Base-by-base conservation (phyloP, 2,329 filamentous ascomycete genomes). In the Neofusicoccum laricinum region DNA sequence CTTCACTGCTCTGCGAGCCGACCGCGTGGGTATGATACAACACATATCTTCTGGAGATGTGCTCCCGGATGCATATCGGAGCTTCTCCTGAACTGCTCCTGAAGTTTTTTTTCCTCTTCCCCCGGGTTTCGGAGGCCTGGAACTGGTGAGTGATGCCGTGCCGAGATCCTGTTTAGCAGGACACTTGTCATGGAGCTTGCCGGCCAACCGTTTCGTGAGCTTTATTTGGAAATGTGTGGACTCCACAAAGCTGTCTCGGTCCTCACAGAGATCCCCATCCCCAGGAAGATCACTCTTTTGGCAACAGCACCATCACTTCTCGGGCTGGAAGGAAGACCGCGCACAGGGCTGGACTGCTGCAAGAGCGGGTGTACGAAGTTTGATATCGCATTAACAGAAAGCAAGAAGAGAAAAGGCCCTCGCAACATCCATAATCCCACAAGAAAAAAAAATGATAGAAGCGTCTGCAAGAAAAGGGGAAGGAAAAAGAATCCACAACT, bases 351-450 rank as follows among this genome's bases (percentile, higher is more conserved):
- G 55, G 30, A 25, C 17, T 46, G 30, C 55, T 36, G 55, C 40
- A 19, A 46, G 41, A 34, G 40, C 38, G 41, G 55, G 25, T 46
- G 55, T 59, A 59, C 55, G 55, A 59, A 59, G 41, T 46, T 59
- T 59, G 55, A 59, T 59, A 59, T 59, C 55, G 55, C 55, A 59
- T 59, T 46, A 46, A 59, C 40, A 59, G 36, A 64, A 64, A 45
- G 49, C 40, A 53, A 41, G 21, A 53, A 45, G 15, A 46, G 4
- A 63, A 51, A 41, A 62, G 46, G 32, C 48, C 48, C 61, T 53
- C 49, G 41, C 50, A 53, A 64, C 50, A 40, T 57, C 62, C 62
- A 50, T 61, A 17, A 61, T 38, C 43, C 58, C 45, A 32, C 45
- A 50, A 41, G 41, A 58, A 58, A 43, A 61, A 49, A 50, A 50